These are phyloP conservation scores for Camelina sativa DNA, from an alignment of 345 rosid species.

Conservation along the genomic window DNA sequence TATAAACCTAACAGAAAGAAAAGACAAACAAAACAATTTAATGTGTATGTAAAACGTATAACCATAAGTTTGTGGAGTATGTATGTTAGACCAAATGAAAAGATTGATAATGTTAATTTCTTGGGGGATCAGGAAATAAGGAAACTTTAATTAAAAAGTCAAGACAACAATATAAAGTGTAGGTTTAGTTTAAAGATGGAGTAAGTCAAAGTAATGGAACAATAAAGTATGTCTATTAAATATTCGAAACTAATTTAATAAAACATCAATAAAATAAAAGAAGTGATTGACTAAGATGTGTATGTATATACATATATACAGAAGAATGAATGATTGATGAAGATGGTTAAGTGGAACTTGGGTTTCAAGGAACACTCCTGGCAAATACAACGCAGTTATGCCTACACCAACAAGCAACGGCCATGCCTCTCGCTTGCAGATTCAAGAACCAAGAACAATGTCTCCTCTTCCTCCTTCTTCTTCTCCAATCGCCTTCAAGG, in stretches of 20 bases:
- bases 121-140: slow-evolving; percentile 15
- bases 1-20: slow-evolving; percentile 24
- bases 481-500: slow-evolving; percentile 51
- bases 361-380: slow-evolving; percentile 21
- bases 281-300: slow-evolving; percentile 1
- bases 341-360: slow-evolving; percentile 37
- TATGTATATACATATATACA: slow-evolving; percentile 23
- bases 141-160: slow-evolving; percentile 29
- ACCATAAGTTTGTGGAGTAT: slow-evolving; percentile 30
- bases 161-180: slow-evolving; percentile 39
- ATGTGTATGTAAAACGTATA: slow-evolving; percentile 1
- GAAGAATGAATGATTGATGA: slow-evolving; percentile 39
- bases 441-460: slow-evolving; percentile 43
- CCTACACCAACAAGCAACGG: slow-evolving; percentile 34
- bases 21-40: not conserved
- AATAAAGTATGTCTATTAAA: slow-evolving; percentile 29
- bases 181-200: slow-evolving; percentile 36
- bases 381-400: slow-evolving; percentile 39
- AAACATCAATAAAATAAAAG: not conserved
- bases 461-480: slow-evolving; percentile 30
- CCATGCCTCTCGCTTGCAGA: slow-evolving; percentile 43
- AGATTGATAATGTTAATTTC: not conserved
- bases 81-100: not conserved
- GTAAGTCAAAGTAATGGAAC: slow-evolving; percentile 33
- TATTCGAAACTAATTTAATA: slow-evolving; percentile 16